Percentiles rank a stretch among this genome's conserved stretches.
phyloP scores from a whole-genome alignment of 1,139 yeast species.

The Zygosaccharomyces pseudobailii region DNA sequence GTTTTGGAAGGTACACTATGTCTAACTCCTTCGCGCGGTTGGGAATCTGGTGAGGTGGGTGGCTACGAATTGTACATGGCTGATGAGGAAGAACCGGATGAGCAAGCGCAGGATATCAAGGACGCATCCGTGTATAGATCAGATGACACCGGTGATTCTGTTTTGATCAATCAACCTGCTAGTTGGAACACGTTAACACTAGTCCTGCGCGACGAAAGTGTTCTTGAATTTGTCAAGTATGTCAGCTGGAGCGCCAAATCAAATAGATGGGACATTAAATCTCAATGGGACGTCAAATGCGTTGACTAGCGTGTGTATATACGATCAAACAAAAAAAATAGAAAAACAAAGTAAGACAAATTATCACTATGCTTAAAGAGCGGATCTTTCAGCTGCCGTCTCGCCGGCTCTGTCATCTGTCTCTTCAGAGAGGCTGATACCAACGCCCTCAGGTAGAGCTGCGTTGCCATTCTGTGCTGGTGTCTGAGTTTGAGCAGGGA shows the following conservation, averaged over 20 bases:
- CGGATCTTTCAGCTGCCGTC: constrained; percentile 5
- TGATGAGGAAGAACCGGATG: constrained; percentile 45
- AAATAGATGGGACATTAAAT: constrained; percentile 84
- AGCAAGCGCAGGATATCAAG: constrained; percentile 28
- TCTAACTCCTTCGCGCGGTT: constrained; percentile 72
- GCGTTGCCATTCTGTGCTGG: not conserved
- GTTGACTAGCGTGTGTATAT: constrained; percentile 29
- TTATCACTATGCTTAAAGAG: not conserved
- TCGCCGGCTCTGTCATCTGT: constrained; percentile 8
- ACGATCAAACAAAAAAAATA: constrained; percentile 1
- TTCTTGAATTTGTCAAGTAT: constrained; percentile 85
- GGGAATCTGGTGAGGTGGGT: constrained; percentile 87
- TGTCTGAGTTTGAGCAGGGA: not conserved
- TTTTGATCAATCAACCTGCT: constrained; percentile 75
- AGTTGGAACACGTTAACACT: constrained; percentile 75
- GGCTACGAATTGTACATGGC: constrained; percentile 93
- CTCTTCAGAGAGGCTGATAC: constrained; percentile 1
- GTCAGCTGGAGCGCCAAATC: constrained; percentile 87
- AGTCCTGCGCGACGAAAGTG: constrained; percentile 77
- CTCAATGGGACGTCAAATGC: constrained; percentile 70
- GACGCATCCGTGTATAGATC: constrained; percentile 43
- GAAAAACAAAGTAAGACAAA: not conserved
- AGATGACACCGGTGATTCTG: constrained; percentile 70
- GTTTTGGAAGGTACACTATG: constrained; percentile 59
- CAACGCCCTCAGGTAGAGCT: not conserved